Evolutionary conservation across 1,139 yeast species (phyloP).

Genomic region (Yamadazyma sp.): DNA sequence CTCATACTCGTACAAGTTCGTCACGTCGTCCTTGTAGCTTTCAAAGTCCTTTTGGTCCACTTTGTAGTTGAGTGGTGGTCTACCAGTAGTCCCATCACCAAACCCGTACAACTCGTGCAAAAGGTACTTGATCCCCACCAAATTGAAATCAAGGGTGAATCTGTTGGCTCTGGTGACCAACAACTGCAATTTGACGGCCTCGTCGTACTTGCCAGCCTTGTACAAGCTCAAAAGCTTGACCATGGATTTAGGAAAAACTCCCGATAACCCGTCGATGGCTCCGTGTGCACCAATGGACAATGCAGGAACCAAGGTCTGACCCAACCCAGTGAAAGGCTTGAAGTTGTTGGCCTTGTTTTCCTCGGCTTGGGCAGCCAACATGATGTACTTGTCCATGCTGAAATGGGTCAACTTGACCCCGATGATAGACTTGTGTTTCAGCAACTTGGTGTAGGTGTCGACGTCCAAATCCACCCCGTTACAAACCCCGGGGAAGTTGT

Average conservation of each 20-base stretch:
- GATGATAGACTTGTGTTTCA: slow-evolving; percentile 32
- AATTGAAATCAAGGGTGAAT: slow-evolving; percentile 40
- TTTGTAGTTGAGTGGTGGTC: slow-evolving; percentile 17
- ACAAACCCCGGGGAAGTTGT: slow-evolving; percentile 41
- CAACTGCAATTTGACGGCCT: slow-evolving; percentile 41
- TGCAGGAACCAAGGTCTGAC: slow-evolving; percentile 48
- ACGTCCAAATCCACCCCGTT: slow-evolving; percentile 38
- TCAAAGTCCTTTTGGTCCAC: slow-evolving; percentile 11
- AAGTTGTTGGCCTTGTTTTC: slow-evolving; percentile 33
- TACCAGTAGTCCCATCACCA: slow-evolving; percentile 19
- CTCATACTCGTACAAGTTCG: slow-evolving; percentile 14
- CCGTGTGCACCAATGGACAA: slow-evolving; percentile 43
- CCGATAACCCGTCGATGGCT: slow-evolving; percentile 48
- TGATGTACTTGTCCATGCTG: slow-evolving; percentile 35
- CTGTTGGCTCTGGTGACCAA: slow-evolving; percentile 40
- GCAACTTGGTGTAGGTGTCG: slow-evolving; percentile 32
- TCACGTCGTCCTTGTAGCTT: slow-evolving; percentile 15
- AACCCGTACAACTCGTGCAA: slow-evolving; percentile 18
- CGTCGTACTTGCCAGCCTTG: slow-evolving; percentile 28
- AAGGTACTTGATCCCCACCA: slow-evolving; percentile 45
- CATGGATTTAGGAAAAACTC: slow-evolving; percentile 41
- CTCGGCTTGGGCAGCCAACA: slow-evolving; percentile 34
- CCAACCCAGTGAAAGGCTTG: slow-evolving; percentile 46
- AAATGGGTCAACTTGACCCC: slow-evolving; percentile 43
- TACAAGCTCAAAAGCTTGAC: slow-evolving; percentile 31